Conservation (phyloP, 805 yeast species). For the Kodamaea kaohsiungensis region DNA sequence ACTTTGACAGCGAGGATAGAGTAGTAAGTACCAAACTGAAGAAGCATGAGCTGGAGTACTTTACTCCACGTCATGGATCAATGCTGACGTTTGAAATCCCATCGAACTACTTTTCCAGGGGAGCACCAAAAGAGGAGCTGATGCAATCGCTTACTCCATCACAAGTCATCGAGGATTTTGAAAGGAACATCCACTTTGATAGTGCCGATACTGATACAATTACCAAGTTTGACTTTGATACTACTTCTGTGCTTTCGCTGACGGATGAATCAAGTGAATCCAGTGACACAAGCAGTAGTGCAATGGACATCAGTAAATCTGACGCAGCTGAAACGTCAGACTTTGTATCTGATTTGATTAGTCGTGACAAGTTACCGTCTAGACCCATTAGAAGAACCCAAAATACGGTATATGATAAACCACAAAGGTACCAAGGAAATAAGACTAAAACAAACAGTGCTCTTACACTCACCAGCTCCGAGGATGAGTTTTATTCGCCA, state of each 20-base stretch:
- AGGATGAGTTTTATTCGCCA: slow-evolving; percentile 36
- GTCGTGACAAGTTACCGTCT: not conserved
- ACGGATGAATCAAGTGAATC: not conserved
- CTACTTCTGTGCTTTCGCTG: not conserved
- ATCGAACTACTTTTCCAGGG: slow-evolving; percentile 10
- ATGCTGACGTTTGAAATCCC: slow-evolving; percentile 14
- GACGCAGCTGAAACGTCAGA: not conserved
- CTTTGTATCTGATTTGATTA: not conserved
- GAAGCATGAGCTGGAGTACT: not conserved
- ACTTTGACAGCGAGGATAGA: slow-evolving; percentile 5
- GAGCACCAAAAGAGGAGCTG: slow-evolving; percentile 17
- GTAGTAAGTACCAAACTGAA: not conserved
- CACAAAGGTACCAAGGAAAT: not conserved
- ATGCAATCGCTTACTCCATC: slow-evolving; percentile 28
- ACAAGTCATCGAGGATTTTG: slow-evolving; percentile 28
- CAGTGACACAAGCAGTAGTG: not conserved
- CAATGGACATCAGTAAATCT: not conserved
- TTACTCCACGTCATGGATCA: slow-evolving; percentile 3
- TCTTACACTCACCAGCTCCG: slow-evolving; percentile 22
- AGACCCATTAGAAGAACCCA: not conserved
- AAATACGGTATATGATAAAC: not conserved
- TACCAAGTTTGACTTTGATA: slow-evolving; percentile 1
- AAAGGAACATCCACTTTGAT: slow-evolving; percentile 26
- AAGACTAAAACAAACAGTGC: slow-evolving; percentile 3
- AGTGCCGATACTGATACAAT: slow-evolving; percentile 2